Base-by-base conservation (phyloP, 768 basidiomycete genomes). In the Tylopilus subfusipes region DNA sequence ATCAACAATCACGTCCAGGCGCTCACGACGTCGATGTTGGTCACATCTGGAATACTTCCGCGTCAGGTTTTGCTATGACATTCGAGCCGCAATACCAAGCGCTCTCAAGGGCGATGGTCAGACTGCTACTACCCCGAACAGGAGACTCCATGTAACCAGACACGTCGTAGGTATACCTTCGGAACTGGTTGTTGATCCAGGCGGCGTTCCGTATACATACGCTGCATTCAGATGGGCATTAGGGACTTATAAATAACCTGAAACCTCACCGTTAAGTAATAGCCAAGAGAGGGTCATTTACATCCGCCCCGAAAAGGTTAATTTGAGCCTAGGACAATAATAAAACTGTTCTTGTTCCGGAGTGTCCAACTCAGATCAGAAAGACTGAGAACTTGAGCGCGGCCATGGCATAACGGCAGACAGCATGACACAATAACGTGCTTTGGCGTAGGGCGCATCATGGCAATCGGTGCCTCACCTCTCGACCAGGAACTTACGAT, bases 131-230 rank as follows among this genome's bases (percentile, higher is more conserved):
- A 13, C 61, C 63, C 8, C 64, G 53, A 1, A 63, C 39, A 2
- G 75, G n/a, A n/a, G n/a, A n/a, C n/a, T n/a, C n/a, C n/a, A n/a
- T n/a, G n/a, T 74, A 63, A 19, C 72, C 67, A 4, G 81, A 75
- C 8, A 83, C 73, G 52, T 84, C 81, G 56, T 75, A 82, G 12
- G 71, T 72, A 58, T 81, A 80, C 64, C 82, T 82, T 33, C 72
- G 74, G 64, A 83, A 83, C 58, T 82, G 75, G 59, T 83, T 82
- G 64, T 80, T 77, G 29, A 82, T 78, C 81, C 81, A 82, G 18
- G 79, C 77, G 83, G 56, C 82, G 72, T 60, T 82, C 73, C 1
- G 77, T 78, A 54, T n/a, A n/a, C n/a, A n/a, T 78, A 81, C 52
- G 83, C 80, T 82, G 45, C 27, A 29, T 18, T 11, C 14, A 14